Conservation (phyloP, 2,329 filamentous ascomycete genomes). For the Drechslera avenae region DNA sequence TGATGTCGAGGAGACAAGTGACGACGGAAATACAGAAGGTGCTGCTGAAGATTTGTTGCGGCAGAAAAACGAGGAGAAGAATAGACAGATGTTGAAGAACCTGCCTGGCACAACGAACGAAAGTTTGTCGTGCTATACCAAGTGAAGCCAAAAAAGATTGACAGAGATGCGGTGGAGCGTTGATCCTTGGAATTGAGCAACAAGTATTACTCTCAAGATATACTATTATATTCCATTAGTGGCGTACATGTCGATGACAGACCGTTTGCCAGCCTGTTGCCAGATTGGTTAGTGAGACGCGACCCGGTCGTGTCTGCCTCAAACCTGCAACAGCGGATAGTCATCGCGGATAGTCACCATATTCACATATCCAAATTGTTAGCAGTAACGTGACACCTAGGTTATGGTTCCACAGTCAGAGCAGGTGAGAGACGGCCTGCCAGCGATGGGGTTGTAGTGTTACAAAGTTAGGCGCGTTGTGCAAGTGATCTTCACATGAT, state of each 20-base stretch:
- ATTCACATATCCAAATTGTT: too few relatives aligned
- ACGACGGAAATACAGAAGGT: not conserved
- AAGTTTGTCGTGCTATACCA: not conserved
- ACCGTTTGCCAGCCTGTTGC: constrained; percentile 1
- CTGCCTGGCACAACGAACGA: not conserved
- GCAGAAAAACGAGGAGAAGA: not conserved
- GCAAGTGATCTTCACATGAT: constrained; percentile 14
- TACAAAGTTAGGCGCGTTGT: not conserved
- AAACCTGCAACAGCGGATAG: constrained; percentile 3
- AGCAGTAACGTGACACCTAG: not conserved
- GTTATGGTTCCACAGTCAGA: not conserved
- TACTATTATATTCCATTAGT: not conserved
- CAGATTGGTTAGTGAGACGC: constrained; percentile 3
- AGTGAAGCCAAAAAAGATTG: not conserved
- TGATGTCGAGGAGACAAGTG: constrained; percentile 1
- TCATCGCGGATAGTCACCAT: not conserved
- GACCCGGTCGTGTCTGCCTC: constrained; percentile 13
- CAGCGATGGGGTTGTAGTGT: not conserved
- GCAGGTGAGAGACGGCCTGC: not conserved
- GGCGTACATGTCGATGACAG: constrained; percentile 17
- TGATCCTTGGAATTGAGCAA: too few relatives aligned
- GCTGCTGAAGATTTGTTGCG: not conserved
- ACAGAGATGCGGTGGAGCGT: not conserved
- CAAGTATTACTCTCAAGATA: not conserved
- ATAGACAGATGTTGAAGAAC: not conserved